A percentile compares a stretch with the other conserved stretches of the same genome.
Evolutionary conservation across 2,329 filamentous ascomycete species (phyloP).

Genomic region (Metarhizium rileyi): DNA sequence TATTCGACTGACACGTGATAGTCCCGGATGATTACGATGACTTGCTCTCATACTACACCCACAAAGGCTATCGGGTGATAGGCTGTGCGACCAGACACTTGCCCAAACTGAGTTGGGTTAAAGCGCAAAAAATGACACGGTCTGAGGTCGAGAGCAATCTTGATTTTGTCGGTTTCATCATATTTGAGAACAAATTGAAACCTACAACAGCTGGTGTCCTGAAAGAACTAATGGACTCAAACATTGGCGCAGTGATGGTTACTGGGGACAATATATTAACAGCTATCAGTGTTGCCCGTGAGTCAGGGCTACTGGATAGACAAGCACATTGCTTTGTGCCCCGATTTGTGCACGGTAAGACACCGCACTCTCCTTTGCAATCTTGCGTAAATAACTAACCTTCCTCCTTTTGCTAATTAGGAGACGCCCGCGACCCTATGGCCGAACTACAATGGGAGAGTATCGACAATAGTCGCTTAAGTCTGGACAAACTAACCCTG

Average conservation of each 20-base stretch:
- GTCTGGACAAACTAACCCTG: slow-evolving; percentile 70
- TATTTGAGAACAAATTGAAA: slow-evolving; percentile 98
- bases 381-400: neutral
- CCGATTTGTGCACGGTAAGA: slow-evolving; percentile 64
- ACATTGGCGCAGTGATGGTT: slow-evolving; percentile 88
- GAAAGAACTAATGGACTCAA: slow-evolving; percentile 69
- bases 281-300: slow-evolving; percentile 87
- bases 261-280: slow-evolving; percentile 97
- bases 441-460: slow-evolving; percentile 81
- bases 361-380: neutral
- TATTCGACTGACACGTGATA: slow-evolving; percentile 17
- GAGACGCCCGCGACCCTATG: slow-evolving; percentile 63
- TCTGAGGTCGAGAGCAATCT: slow-evolving; percentile 74
- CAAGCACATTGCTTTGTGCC: slow-evolving; percentile 88
- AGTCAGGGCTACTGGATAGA: slow-evolving; percentile 74
- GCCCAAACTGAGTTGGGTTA: slow-evolving; percentile 82
- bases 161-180: slow-evolving; percentile 89
- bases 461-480: slow-evolving; percentile 75
- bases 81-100: slow-evolving; percentile 87
- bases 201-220: slow-evolving; percentile 73
- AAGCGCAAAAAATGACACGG: slow-evolving; percentile 87
- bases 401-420: slow-evolving; percentile 22
- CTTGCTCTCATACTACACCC: slow-evolving; percentile 80
- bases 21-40: slow-evolving; percentile 87
- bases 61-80: slow-evolving; percentile 93